These are phyloP conservation scores for Lentinula raphanica DNA, from an alignment of 768 basidiomycete genomes.

Conservation along the genomic window DNA sequence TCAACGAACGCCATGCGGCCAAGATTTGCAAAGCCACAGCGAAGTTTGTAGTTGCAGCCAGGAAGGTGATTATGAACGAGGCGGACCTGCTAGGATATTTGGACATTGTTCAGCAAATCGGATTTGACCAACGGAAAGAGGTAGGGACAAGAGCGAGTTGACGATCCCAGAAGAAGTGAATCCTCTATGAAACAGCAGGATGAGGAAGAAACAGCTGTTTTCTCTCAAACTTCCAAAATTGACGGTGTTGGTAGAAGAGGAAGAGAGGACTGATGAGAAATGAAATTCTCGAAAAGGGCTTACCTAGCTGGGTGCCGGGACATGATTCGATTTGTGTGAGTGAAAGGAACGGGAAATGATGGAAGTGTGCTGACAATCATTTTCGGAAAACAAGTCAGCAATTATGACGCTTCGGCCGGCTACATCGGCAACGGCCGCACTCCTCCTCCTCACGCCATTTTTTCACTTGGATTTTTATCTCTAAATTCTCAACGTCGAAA, in stretches of 20 bases:
- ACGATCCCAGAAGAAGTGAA: background rate
- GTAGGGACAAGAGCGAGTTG: background rate
- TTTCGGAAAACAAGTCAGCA: background rate
- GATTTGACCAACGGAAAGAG: background rate
- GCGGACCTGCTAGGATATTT: constrained; percentile 24
- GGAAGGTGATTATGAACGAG: constrained; percentile 33
- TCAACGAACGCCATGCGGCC: constrained; percentile 31
- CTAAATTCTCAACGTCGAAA: background rate
- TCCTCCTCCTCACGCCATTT: background rate
- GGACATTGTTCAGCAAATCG: background rate
- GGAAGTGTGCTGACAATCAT: background rate
- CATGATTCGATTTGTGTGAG: background rate
- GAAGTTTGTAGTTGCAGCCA: constrained; percentile 29
- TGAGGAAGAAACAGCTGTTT: background rate
- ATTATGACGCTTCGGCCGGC: background rate
- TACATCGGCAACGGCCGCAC: background rate
- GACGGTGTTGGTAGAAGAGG: background rate
- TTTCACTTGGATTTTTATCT: no score
- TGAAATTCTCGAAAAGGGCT: background rate
- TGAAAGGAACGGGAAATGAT: background rate
- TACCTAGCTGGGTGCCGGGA: constrained; percentile 5
- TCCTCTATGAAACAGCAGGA: background rate
- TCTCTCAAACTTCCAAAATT: background rate
- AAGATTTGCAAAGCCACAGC: constrained; percentile 32
- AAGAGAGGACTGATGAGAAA: background rate